Evolutionary conservation across 345 rosid genomes (phyloP), one percentile per base, ranked within the genome.

Genomic region (Fremontodendron californicum): DNA sequence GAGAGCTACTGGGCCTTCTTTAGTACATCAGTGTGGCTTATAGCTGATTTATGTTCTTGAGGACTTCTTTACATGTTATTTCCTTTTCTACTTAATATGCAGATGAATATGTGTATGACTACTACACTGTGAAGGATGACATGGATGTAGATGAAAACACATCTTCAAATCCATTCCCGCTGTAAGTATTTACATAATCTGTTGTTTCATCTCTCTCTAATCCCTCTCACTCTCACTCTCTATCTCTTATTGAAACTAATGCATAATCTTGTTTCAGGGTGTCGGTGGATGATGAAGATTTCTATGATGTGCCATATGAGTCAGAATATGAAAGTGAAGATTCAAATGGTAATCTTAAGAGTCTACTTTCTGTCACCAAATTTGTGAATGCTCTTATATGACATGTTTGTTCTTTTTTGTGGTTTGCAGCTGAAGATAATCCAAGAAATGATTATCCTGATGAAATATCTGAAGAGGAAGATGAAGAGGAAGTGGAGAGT

Each of bases 381-480:
- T 61, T 29, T 57, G 12, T 16, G 29, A 66, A 55, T 16, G 49
- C 12, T 39, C 16, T 51, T 33, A 8, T 71, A 43, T 78, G 73
- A 27, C 57, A 65, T 49, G 35, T 31, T 29, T 71, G 16, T 19
- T 64, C 45, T 45, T 43, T 74, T 62, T 75, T 57, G 74, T 67
- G n/a, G 68, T 75, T 75, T 31, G 75, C 88, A 93, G 98, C 92
- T 72, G 98, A 93, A 84, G 81, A 77, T 63, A 90, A 94, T 81
- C 97, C 94, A 45, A 79, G 66, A 67, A 93, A 89, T 78, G 94
- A 94, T 48, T 94, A 93, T 81, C 97, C 98, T 1, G 93, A 94
- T 29, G 95, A 93, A 84, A 63, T 43, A 55, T 85, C 88, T 37
- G 90, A 83, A 11, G 92, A 87, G 5, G 89, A 80, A 16, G 88